phyloP scores from a whole-genome alignment of 2,329 filamentous ascomycete species.

The Didymella pomorum region DNA sequence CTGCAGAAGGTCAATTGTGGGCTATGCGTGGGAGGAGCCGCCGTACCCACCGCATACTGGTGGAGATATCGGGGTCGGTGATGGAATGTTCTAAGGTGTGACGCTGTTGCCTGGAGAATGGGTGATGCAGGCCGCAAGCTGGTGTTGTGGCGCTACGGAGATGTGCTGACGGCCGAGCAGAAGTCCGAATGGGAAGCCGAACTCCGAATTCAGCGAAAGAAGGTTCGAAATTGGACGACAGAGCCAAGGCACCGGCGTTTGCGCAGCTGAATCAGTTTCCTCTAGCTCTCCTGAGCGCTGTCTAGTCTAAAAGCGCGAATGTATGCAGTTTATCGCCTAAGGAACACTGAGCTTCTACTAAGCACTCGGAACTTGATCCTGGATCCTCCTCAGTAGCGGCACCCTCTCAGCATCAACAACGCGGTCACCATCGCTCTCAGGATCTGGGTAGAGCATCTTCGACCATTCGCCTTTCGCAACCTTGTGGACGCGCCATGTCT shows the following conservation, averaged over 20 bases:
- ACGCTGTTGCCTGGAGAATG: slow-evolving; percentile 9
- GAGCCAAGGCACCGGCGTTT: neutral
- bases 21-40: slow-evolving; percentile 12
- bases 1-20: slow-evolving; percentile 1
- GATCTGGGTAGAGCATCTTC: slow-evolving; percentile 54
- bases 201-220: slow-evolving; percentile 4
- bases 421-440: slow-evolving; percentile 43
- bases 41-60: slow-evolving; percentile 6
- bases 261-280: neutral
- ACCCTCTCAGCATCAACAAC: slow-evolving; percentile 54
- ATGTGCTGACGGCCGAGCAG: slow-evolving; percentile 9
- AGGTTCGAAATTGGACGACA: neutral
- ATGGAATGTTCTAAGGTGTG: neutral
- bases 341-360: slow-evolving; percentile 22
- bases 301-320: neutral
- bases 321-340: slow-evolving; percentile 12
- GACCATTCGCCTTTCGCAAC: slow-evolving; percentile 62
- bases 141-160: slow-evolving; percentile 10
- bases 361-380: slow-evolving; percentile 52
- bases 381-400: slow-evolving; percentile 55
- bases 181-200: slow-evolving; percentile 1
- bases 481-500: slow-evolving; percentile 62
- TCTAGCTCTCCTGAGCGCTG: neutral
- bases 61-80: slow-evolving; percentile 7
- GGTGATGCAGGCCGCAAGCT: neutral